Conservation (phyloP, 345 rosid species). For the Bruguiera parviflora region DNA sequence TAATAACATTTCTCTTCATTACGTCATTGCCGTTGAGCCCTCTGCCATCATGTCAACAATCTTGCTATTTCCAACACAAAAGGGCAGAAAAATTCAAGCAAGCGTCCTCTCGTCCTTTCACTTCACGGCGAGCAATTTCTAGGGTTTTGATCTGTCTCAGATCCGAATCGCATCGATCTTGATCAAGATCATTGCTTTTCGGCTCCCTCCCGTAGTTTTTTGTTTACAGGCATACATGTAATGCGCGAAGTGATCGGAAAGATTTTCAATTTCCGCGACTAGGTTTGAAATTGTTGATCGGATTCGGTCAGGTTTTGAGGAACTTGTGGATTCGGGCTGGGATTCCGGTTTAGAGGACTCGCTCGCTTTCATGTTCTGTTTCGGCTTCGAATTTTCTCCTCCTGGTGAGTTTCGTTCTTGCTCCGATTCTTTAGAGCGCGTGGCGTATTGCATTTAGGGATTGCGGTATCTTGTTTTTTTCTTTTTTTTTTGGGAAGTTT, state of each 20-base stretch:
- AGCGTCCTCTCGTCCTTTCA: conserved; percentile 4
- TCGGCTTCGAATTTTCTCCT: conserved; percentile 48
- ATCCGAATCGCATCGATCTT: not conserved
- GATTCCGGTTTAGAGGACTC: conserved; percentile 15
- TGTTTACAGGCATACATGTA: too few species aligned
- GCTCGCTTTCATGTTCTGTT: conserved; percentile 47
- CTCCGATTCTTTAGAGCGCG: not conserved
- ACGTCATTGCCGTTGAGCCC: conserved; percentile 26
- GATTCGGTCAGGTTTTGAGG: conserved; percentile 6
- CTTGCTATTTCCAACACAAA: conserved; percentile 1
- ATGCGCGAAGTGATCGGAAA: too few species aligned
- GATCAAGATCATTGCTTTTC: not conserved
- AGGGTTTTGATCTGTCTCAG: not conserved
- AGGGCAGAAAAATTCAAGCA: conserved; percentile 9
- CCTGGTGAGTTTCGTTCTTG: conserved; percentile 43
- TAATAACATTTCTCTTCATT: not conserved
- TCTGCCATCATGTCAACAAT: conserved; percentile 21
- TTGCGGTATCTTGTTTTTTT: not conserved
- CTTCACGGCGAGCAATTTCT: not conserved
- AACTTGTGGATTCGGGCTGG: conserved; percentile 9
- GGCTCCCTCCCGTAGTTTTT: not conserved
- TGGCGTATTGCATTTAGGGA: too few species aligned
- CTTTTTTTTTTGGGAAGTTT: not conserved
- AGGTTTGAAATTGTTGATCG: not conserved
- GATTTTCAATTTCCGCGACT: not conserved